Conservation (phyloP, 2,329 filamentous ascomycete genomes). For the Sclerotinia sclerotiorum region DNA sequence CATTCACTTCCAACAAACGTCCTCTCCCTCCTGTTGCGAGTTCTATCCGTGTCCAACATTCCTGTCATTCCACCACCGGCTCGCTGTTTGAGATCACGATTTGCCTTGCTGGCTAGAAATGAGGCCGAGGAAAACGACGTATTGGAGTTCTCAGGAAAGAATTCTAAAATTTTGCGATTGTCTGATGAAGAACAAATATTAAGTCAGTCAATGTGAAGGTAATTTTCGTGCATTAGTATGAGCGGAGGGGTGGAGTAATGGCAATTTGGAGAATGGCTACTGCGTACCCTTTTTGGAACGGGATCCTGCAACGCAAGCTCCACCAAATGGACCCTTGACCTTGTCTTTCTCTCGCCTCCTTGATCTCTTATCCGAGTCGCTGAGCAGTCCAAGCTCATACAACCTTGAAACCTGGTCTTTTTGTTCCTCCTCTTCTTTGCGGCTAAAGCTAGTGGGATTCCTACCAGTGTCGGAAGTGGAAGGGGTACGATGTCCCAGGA, state of each 20-base stretch:
- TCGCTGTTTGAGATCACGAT: slow-evolving; percentile 34
- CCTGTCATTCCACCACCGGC: slow-evolving; percentile 53
- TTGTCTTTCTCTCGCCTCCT: slow-evolving; percentile 37
- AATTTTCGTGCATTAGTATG: slow-evolving; percentile 20
- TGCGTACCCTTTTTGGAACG: slow-evolving; percentile 38
- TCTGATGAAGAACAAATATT: slow-evolving; percentile 24
- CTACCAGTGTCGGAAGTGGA: slow-evolving; percentile 15
- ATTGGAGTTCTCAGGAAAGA: slow-evolving; percentile 23
- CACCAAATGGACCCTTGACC: slow-evolving; percentile 34
- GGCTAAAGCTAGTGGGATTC: slow-evolving; percentile 17
- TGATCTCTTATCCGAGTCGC: slow-evolving; percentile 35
- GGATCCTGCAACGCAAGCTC: slow-evolving; percentile 38
- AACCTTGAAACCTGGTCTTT: slow-evolving; percentile 37
- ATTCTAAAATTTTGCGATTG: slow-evolving; percentile 21
- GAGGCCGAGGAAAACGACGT: slow-evolving; percentile 23
- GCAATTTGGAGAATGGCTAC: slow-evolving; percentile 28
- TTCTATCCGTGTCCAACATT: slow-evolving; percentile 73
- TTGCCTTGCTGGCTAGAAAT: slow-evolving; percentile 27
- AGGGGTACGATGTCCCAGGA: slow-evolving; percentile 26
- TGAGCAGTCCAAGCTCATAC: slow-evolving; percentile 40
- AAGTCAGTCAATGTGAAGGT: slow-evolving; percentile 26
- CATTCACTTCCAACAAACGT: slow-evolving; percentile 96
- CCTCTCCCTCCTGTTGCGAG: slow-evolving; percentile 78
- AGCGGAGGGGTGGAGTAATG: slow-evolving; percentile 28
- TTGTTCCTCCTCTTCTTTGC: slow-evolving; percentile 29